Conservation (phyloP, 2,329 filamentous ascomycete species). For the Penicillium sp. region DNA sequence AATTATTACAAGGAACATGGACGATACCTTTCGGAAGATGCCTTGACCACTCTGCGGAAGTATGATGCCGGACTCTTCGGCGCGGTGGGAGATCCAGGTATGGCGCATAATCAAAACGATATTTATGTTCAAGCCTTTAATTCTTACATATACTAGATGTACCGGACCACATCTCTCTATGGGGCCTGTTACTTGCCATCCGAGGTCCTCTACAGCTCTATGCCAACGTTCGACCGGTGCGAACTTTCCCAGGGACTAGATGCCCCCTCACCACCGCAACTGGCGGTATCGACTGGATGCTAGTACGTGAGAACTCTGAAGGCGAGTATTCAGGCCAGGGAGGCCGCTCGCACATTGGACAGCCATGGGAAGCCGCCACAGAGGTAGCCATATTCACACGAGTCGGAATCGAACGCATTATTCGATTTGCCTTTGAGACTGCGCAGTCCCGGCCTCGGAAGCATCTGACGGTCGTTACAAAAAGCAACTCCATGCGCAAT, state of each 20-base stretch:
- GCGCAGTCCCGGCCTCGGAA: conserved; percentile 50
- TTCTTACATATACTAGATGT: conserved; percentile 42
- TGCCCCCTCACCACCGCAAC: conserved; percentile 50
- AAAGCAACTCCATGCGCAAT: conserved; percentile 56
- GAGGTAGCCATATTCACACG: conserved; percentile 57
- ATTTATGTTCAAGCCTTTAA: rapidly evolving
- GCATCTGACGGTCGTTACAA: conserved; percentile 56
- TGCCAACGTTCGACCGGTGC: conserved; percentile 58
- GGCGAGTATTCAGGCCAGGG: conserved; percentile 59
- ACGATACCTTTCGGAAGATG: conserved; percentile 55
- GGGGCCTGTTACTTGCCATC: conserved; percentile 57
- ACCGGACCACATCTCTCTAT: conserved; percentile 58
- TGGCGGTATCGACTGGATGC: conserved; percentile 57
- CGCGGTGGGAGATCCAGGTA: conserved; percentile 59
- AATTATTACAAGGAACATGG: conserved; percentile 50
- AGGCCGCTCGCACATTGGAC: conserved; percentile 52
- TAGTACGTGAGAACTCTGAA: conserved; percentile 57
- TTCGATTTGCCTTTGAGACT: conserved; percentile 56
- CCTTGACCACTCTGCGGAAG: conserved; percentile 51
- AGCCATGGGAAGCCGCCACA: conserved; percentile 54
- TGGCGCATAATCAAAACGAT: not conserved
- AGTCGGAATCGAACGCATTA: conserved; percentile 52
- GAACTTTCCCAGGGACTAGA: conserved; percentile 50
- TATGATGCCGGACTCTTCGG: conserved; percentile 61
- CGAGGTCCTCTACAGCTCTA: conserved; percentile 58